These are phyloP conservation scores for Hanseniaspora taiwanica DNA, from an alignment of 805 yeast species.

Conservation along the genomic window DNA sequence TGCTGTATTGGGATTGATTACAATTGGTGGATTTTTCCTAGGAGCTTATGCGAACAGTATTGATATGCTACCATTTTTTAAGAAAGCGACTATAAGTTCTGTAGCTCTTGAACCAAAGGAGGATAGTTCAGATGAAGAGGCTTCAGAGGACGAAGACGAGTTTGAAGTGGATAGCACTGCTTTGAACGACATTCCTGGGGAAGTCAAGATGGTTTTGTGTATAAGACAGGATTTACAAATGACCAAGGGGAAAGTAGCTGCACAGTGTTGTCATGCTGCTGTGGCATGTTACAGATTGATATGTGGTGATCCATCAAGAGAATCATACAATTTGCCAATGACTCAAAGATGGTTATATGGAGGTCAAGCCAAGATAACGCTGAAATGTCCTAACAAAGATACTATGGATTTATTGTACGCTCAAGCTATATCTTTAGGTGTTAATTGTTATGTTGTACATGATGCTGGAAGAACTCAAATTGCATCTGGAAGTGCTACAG, in stretches of 20 bases:
- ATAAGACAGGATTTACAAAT: constrained; percentile 81
- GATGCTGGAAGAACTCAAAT: constrained; percentile 97
- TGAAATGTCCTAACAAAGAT: constrained; percentile 58
- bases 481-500: constrained; percentile 93
- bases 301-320: constrained; percentile 33
- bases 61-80: not conserved
- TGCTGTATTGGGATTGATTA: constrained; percentile 12
- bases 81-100: not conserved
- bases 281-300: constrained; percentile 70
- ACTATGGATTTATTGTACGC: constrained; percentile 66
- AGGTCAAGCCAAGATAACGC: constrained; percentile 91
- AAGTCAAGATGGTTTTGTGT: constrained; percentile 73
- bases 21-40: constrained; percentile 19
- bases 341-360: constrained; percentile 62
- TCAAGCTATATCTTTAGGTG: constrained; percentile 63
- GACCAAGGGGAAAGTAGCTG: constrained; percentile 94
- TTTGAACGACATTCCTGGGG: constrained; percentile 60
- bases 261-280: constrained; percentile 98
- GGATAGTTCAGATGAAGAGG: too few relatives aligned
- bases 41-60: constrained; percentile 13
- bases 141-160: constrained; percentile 39
- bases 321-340: constrained; percentile 45
- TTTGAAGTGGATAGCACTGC: constrained; percentile 46
- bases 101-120: constrained; percentile 1
- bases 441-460: constrained; percentile 69